Conservation (phyloP, 2,329 filamentous ascomycete genomes). For the Arthrobotrys megalospora region DNA sequence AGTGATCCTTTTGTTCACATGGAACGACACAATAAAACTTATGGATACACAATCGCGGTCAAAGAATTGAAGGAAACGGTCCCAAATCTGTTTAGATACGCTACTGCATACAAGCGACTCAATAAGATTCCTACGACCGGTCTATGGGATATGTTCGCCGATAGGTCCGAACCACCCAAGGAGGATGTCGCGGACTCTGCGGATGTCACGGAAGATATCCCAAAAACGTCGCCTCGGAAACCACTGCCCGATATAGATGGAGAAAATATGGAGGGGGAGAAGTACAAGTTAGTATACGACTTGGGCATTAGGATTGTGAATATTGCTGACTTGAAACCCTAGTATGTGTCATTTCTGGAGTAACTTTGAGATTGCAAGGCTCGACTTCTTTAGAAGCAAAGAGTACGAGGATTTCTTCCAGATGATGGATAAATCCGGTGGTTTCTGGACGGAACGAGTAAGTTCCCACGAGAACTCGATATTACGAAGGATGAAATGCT, state of each 20-base stretch:
- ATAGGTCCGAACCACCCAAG: constrained; percentile 75
- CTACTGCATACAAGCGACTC: constrained; percentile 94
- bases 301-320: background rate
- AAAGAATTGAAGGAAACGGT: constrained; percentile 98
- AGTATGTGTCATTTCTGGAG: constrained; percentile 99
- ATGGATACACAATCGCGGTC: constrained; percentile 98
- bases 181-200: constrained; percentile 72
- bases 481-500: constrained; percentile 4
- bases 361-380: constrained; percentile 96
- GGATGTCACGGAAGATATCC: constrained; percentile 83
- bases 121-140: constrained; percentile 93
- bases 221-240: constrained; percentile 78
- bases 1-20: constrained; percentile 97
- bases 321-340: constrained; percentile 10
- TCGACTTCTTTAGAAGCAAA: constrained; percentile 97
- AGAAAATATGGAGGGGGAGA: constrained; percentile 95
- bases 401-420: constrained; percentile 98
- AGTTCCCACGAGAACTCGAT: constrained; percentile 65
- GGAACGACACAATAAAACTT: constrained; percentile 95
- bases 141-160: constrained; percentile 98
- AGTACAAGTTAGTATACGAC: constrained; percentile 77
- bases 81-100: constrained; percentile 98
- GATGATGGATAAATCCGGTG: constrained; percentile 98
- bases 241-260: constrained; percentile 85
- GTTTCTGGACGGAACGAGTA: constrained; percentile 99